A percentile compares a stretch with the other conserved stretches of the same genome.
Conservation (phyloP, 345 rosid species). For the Garcia nutans region DNA sequence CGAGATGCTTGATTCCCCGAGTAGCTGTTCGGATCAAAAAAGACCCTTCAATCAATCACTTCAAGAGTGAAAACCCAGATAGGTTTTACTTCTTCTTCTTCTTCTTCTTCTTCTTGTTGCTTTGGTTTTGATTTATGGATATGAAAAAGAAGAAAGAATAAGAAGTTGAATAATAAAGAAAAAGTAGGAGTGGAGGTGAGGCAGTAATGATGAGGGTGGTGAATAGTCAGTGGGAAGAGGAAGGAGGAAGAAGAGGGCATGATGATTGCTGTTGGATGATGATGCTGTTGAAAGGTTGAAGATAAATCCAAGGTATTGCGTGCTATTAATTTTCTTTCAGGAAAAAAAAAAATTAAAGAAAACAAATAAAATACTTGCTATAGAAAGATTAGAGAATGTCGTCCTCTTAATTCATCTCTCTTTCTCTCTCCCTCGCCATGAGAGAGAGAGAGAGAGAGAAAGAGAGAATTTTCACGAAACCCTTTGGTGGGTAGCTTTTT, state of each 20-base stretch:
- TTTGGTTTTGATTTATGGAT: slow-evolving; percentile 18
- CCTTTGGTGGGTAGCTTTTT: slow-evolving; percentile 32
- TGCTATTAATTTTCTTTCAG: slow-evolving; percentile 14
- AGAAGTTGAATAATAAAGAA: slow-evolving; percentile 16
- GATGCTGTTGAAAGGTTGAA: slow-evolving; percentile 28
- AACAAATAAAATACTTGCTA: background rate
- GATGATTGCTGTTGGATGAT: slow-evolving; percentile 45
- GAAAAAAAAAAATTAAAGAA: background rate
- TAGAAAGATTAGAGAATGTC: background rate
- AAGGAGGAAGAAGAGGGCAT: slow-evolving; percentile 43
- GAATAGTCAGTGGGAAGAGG: slow-evolving; percentile 36
- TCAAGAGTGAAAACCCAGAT: background rate
- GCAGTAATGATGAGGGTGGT: slow-evolving; percentile 46
- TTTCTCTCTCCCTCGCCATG: slow-evolving; percentile 12
- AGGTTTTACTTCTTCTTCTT: slow-evolving; percentile 13
- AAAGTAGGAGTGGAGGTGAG: slow-evolving; percentile 27
- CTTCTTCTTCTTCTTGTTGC: slow-evolving; percentile 15
- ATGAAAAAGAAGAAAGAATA: slow-evolving; percentile 17
- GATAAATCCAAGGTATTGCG: slow-evolving; percentile 36
- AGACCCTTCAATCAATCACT: slow-evolving; percentile 22
- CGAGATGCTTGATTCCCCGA: slow-evolving; percentile 64
- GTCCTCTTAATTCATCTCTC: background rate
- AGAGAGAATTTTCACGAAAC: slow-evolving; percentile 37
- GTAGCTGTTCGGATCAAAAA: slow-evolving; percentile 16
- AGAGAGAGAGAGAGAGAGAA: background rate